Evolutionary conservation across 2,329 filamentous ascomycete genomes (phyloP).

Genomic region (Microcyclosporella mali): DNA sequence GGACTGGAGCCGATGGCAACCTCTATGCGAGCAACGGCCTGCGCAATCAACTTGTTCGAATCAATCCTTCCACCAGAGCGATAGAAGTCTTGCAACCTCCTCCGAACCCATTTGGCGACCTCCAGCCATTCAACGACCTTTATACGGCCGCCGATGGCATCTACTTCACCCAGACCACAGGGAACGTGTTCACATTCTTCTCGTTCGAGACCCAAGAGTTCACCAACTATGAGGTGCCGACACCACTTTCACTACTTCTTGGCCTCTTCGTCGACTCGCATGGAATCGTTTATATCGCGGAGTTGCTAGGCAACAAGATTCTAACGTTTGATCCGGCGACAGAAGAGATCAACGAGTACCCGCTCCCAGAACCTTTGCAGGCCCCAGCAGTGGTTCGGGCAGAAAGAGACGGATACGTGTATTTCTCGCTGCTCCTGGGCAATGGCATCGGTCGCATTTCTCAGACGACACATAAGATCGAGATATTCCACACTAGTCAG

Average conservation of each 20-base stretch:
- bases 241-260: conserved; percentile 13
- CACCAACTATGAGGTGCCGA: conserved; percentile 11
- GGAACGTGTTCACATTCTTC: conserved; percentile 12
- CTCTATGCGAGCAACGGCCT: conserved; percentile 20
- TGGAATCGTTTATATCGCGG: conserved; percentile 13
- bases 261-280: conserved; percentile 15
- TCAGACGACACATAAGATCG: conserved; percentile 16
- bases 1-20: conserved; percentile 15
- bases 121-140: conserved; percentile 23
- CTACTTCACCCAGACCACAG: conserved; percentile 22
- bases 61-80: conserved; percentile 9
- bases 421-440: conserved; percentile 15
- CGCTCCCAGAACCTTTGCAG: conserved; percentile 11
- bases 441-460: conserved; percentile 18
- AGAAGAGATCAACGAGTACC: conserved; percentile 12
- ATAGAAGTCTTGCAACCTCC: conserved; percentile 6
- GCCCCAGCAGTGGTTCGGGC: conserved; percentile 15
- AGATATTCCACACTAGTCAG: conserved; percentile 17
- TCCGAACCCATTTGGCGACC: conserved; percentile 18
- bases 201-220: conserved; percentile 7
- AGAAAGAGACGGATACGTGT: conserved; percentile 16
- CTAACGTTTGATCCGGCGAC: conserved; percentile 11
- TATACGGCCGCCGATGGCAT: conserved; percentile 19
- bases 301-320: conserved; percentile 16
- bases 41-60: conserved; percentile 22